Base-by-base conservation (phyloP, 2,329 filamentous ascomycete species). In the Cladophialophora yegresii region DNA sequence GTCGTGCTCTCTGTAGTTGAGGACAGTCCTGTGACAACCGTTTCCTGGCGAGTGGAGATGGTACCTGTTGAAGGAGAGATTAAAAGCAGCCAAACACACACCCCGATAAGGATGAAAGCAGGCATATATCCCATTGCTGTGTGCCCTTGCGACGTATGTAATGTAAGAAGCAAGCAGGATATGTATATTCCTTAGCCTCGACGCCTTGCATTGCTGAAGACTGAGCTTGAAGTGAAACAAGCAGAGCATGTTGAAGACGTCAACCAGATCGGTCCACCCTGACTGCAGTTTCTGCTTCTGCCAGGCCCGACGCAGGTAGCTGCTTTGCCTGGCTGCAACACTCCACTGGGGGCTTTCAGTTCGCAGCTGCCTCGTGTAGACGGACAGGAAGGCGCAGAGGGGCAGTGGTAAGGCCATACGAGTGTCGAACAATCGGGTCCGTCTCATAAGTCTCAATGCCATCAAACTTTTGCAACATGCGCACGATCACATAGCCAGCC, bases 391-490 rank as follows among this genome's bases (percentile, higher is more conserved):
- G 60, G n/a, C 63, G 58, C 30, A 47, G 45, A 30, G 67, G 69
- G n/a, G 69, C 67, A 26, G 66, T 68, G 7, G 69, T 71, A 49
- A 71, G 61, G 23, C 65, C 66, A 40, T 67, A 71, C 32, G 65
- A 54, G 56, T 67, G 65, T 51, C 66, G 53, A 43, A 54, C 54
- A 47, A 66, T 53, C 4, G 64, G 61, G 51, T 68, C 66, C 6
- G 54, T 66, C 54, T 68, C 64, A 20, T 61, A 59, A 10, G 61
- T 73, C 71, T 86, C 84, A 7, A 92, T 79, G 10, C 81, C 77
- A 61, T 87, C 85, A 73, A 89, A 95, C 26, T 83, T 81, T 79
- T 93, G 91, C 73, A 93, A 85, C 69, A 93, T 72, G 51, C 90
- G 81, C 30, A 88, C 87, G 65, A 92, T 82, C 9, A 89, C 87